Evolutionary conservation across 1,284 basidiomycete genomes (phyloP), one percentile per base, ranked within the genome.

Genomic region (Phylloporus sp.): DNA sequence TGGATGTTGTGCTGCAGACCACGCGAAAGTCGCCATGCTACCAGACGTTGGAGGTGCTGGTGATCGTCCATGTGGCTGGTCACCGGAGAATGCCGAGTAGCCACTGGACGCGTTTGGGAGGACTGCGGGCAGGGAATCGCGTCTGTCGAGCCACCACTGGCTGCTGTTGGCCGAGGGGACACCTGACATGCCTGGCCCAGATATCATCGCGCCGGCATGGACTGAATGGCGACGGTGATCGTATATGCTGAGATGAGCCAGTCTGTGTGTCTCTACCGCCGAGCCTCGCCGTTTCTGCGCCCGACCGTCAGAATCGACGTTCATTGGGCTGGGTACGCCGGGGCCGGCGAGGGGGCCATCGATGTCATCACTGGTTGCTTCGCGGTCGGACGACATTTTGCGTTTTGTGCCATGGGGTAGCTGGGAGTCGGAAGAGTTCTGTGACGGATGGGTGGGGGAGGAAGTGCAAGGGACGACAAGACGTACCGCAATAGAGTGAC

Each of bases 221-320:
- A 87, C 80, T 32, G 91, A 92, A 72, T 86, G 86, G 65, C 92
- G 85, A 61, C 91, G 87, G 66, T 77, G 76, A 70, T 93, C 92
- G 70, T 89, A 86, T 70, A 93, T 77, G 70, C 84, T 89, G 68
- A 92, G 79, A 69, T 90, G 86, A 22, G 87, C 86, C 68, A 93
- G 86, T 61, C 88, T 80, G 66, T 86, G 84, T 11, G 90, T 87
- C 68, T 94, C 92, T 69, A 92, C 84, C 39, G 89, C 85, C 39
- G 93, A 94, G 56, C 90, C 89, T 58, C 93, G 84, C 69, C 92
- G 86, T 76, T 94, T 94, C 62, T 87, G 82, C 26, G 90, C 87
- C 50, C 89, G 91, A n/a, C 79, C 86, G 64, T 90, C 87, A 39
- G 79, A 68, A 72, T 89, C 88, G 49, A 84, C 70, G 64, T 79